Conservation (phyloP, 768 basidiomycete species). For the Megacollybia marginata region DNA sequence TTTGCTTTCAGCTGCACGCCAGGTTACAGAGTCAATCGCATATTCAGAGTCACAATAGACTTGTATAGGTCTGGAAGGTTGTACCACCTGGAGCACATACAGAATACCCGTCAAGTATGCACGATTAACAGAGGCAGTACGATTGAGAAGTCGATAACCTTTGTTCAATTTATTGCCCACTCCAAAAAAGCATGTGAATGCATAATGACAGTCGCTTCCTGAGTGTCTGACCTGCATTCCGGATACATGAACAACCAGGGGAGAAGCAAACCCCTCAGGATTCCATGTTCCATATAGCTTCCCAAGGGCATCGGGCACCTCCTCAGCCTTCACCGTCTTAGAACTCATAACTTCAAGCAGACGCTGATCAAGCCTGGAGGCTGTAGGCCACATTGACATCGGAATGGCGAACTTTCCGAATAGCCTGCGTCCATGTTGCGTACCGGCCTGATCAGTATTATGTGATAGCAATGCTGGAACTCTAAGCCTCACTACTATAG, state of each 20-base stretch:
- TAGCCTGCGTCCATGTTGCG: neutral
- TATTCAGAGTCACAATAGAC: neutral
- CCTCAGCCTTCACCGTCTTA: neutral
- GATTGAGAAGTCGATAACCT: neutral
- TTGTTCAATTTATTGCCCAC: neutral
- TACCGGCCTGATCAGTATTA: neutral
- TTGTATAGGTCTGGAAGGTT: neutral
- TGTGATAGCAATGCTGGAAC: neutral
- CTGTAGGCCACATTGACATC: no score
- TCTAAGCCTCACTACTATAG: neutral
- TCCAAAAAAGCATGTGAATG: neutral
- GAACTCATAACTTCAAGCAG: neutral
- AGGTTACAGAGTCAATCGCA: neutral
- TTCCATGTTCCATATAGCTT: neutral
- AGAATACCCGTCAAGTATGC: no score
- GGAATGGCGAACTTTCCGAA: neutral
- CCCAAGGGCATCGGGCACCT: neutral
- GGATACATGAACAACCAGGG: neutral
- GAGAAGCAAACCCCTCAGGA: neutral
- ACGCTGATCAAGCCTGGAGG: neutral
- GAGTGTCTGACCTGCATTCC: neutral
- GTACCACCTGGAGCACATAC: neutral
- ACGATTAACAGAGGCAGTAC: neutral
- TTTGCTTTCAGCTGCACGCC: neutral
- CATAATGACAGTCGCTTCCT: neutral